Base-by-base conservation (phyloP, 306 rosid genomes). In the Cucurbita moschata region DNA sequence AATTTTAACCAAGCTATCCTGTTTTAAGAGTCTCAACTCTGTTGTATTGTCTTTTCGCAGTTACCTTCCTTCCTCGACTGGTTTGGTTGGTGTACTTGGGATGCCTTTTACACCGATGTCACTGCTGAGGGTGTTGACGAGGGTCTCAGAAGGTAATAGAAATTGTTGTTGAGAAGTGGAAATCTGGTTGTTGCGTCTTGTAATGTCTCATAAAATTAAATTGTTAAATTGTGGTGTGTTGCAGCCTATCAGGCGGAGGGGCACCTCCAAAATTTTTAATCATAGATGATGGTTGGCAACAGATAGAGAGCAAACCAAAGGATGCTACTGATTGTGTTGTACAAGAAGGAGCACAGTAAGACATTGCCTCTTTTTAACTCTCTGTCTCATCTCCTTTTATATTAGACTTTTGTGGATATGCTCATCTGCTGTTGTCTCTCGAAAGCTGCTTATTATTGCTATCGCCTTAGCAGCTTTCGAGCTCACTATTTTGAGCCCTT, bases 41-140 rank as follows among this genome's bases (percentile, higher is more conserved):
- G 21, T n/a, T 79, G 79, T 73, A 47, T 79, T 71, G 12, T 75
- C 77, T 53, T 71, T 18, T 82, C 84, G 77, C 54, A 93, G 97
- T 79, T 89, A 76, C 99, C 99, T 65, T 85, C 96, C 59, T 84
- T 91, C 77, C 81, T 95, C 46, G 90, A 95, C 64, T 89, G 95
- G 96, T 95, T 95, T 85, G 99, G 99, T 63, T 95, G 97, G 99
- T 95, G 99, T 78, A 95, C 99, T 61, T 95, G 99, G 99, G 99
- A 95, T 82, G 97, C 99, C 73, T 95, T 89, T 82, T 95, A 95
- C 81, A 91, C 96, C 9, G 96, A 91, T 78, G 97, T 95, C 83
- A 95, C 97, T 3, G 91, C 97, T 49, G 97, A 91, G 85, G 96
- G 97, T 18, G 93, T 95, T 77, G 91, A 85, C 7, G 85, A 86